A percentile compares a stretch with the other conserved stretches of the same genome.
Conservation (phyloP, 1,284 basidiomycete genomes). For the Boletus coffeatus region DNA sequence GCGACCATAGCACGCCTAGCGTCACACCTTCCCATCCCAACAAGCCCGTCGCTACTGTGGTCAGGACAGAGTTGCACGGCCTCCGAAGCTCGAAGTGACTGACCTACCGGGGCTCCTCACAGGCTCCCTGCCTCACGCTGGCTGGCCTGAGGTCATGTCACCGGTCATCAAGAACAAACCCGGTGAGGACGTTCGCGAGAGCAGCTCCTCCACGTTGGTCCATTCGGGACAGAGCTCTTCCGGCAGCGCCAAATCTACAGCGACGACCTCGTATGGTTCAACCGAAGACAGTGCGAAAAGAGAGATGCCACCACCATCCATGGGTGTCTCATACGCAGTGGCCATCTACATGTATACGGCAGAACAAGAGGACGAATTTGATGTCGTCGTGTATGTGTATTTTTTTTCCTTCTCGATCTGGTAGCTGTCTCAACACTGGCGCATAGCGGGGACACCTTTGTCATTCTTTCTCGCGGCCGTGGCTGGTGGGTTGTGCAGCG, state of each 20-base stretch:
- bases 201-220: conserved; percentile 18
- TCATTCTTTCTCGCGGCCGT: conserved; percentile 89
- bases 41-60: conserved; percentile 24
- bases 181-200: conserved; percentile 31
- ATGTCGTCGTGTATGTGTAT: conserved; percentile 83
- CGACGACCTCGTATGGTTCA: conserved; percentile 11
- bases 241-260: conserved; percentile 18
- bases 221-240: conserved; percentile 14
- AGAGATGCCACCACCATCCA: conserved; percentile 45
- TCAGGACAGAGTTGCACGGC: conserved; percentile 38
- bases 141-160: conserved; percentile 72
- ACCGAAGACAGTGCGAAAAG: conserved; percentile 28
- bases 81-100: conserved; percentile 62
- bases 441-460: conserved; percentile 79
- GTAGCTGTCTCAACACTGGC: conserved; percentile 10
- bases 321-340: conserved; percentile 80
- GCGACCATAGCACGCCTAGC: conserved; percentile 17
- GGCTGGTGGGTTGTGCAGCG: conserved; percentile 99
- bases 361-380: conserved; percentile 96
- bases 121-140: conserved; percentile 53
- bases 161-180: conserved; percentile 49
- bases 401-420: conserved; percentile 2
- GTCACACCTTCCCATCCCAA: conserved; percentile 17
- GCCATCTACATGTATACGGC: conserved; percentile 95
- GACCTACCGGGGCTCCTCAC: conserved; percentile 43